These are phyloP conservation scores for Geoglossum glabrum DNA, from an alignment of 495 filamentous ascomycete genomes.

Conservation along the genomic window DNA sequence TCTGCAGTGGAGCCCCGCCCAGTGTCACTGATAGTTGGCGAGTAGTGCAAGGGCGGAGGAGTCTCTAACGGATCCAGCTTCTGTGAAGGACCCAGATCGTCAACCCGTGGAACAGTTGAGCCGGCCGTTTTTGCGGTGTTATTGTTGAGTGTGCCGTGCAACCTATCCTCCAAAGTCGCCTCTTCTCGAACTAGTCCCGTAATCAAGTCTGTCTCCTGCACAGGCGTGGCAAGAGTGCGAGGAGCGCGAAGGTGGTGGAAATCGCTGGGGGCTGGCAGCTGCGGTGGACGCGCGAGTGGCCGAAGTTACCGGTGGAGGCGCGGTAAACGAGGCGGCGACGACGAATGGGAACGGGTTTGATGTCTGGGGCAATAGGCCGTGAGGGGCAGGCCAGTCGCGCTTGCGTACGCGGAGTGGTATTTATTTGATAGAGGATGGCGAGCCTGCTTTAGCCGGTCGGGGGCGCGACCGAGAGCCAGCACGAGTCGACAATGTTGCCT, in stretches of 20 bases:
- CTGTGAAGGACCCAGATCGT: neutral
- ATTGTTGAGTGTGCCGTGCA: neutral
- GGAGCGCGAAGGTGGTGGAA: neutral
- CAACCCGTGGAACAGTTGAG: neutral
- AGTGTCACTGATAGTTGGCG: slow-evolving; percentile 20
- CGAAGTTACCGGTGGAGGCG: neutral
- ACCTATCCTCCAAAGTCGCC: neutral
- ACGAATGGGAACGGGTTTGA: neutral
- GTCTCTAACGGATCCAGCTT: slow-evolving; percentile 28
- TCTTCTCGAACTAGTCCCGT: too few species aligned
- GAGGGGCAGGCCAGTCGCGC: neutral
- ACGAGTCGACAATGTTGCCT: neutral
- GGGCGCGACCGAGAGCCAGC: neutral
- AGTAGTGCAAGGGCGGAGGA: slow-evolving; percentile 23
- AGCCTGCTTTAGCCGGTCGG: neutral
- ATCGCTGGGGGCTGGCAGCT: neutral
- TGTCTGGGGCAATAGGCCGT: neutral
- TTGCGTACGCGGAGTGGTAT: neutral
- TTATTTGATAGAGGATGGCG: neutral
- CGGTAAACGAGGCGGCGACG: neutral
- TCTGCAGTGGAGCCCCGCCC: slow-evolving; percentile 25
- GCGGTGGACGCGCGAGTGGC: neutral
- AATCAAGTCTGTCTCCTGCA: neutral
- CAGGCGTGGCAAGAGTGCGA: neutral
- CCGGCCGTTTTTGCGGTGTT: neutral